Evolutionary conservation across 2,329 filamentous ascomycete species (phyloP).

Genomic region (Exophiala alcalophila): DNA sequence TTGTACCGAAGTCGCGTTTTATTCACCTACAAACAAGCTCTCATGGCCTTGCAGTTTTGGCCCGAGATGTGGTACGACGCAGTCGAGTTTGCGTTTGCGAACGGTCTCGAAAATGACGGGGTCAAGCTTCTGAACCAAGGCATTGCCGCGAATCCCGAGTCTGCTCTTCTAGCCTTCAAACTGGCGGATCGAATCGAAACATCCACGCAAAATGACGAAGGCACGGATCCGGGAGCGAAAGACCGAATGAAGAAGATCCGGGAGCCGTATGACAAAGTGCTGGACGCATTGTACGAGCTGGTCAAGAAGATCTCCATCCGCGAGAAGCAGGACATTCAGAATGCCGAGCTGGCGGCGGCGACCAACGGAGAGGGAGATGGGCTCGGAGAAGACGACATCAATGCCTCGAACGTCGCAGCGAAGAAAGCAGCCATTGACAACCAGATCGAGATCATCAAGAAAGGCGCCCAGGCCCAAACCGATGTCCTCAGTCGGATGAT

Average conservation of each 20-base stretch:
- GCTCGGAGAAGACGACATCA: constrained; percentile 53
- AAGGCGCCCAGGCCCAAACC: constrained; percentile 69
- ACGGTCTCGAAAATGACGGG: constrained; percentile 68
- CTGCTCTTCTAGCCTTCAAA: constrained; percentile 83
- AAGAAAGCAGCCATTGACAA: constrained; percentile 53
- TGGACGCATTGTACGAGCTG: constrained; percentile 85
- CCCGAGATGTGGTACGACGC: constrained; percentile 95
- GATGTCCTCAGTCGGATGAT: constrained; percentile 78
- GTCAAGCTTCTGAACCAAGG: constrained; percentile 78
- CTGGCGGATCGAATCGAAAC: constrained; percentile 83
- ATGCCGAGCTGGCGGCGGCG: constrained; percentile 52
- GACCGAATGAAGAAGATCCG: constrained; percentile 70
- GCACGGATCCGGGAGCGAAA: constrained; percentile 60
- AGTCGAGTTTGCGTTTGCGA: constrained; percentile 85
- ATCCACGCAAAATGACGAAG: constrained; percentile 72
- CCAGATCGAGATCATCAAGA: constrained; percentile 58
- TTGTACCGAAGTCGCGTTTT: constrained; percentile 75
- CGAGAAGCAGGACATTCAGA: constrained; percentile 60
- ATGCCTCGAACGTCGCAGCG: constrained; percentile 46
- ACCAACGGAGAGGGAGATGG: constrained; percentile 34
- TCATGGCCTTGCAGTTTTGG: constrained; percentile 92
- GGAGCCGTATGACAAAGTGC: constrained; percentile 76
- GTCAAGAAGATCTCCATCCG: constrained; percentile 67
- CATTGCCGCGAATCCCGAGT: constrained; percentile 87
- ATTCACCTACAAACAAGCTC: constrained; percentile 87